A percentile compares a stretch with the other conserved stretches of the same genome.
Conservation (phyloP, 2,329 filamentous ascomycete species). For the Aspergillus awamori region DNA sequence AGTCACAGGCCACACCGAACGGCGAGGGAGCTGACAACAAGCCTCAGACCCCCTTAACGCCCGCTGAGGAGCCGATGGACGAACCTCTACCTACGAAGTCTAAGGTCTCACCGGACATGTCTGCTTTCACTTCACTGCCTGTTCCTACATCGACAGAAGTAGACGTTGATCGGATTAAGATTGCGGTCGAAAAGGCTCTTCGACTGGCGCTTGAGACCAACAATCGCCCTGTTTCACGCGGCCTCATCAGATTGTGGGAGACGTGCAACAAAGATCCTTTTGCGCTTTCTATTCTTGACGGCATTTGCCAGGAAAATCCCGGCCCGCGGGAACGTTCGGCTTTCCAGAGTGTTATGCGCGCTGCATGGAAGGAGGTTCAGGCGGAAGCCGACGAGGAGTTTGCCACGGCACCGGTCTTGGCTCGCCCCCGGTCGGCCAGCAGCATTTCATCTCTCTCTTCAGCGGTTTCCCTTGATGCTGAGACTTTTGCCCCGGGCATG, state of each 20-base stretch:
- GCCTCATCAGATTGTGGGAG: constrained; percentile 33
- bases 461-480: constrained; percentile 41
- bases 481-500: constrained; percentile 33
- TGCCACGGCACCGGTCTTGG: constrained; percentile 15
- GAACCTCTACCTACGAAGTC: constrained; percentile 15
- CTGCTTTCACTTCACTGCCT: constrained; percentile 24
- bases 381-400: constrained; percentile 5
- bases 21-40: constrained; percentile 18
- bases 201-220: constrained; percentile 31
- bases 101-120: constrained; percentile 20
- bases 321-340: constrained; percentile 28
- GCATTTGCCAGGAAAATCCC: constrained; percentile 32
- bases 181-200: constrained; percentile 32
- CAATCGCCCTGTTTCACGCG: constrained; percentile 33
- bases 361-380: constrained; percentile 27
- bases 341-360: constrained; percentile 37
- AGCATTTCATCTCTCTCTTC: constrained; percentile 46
- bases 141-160: constrained; percentile 28
- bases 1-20: constrained; percentile 30
- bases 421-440: constrained; percentile 28
- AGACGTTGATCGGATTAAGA: constrained; percentile 32
- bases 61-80: constrained; percentile 18
- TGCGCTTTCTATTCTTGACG: constrained; percentile 34
- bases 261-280: constrained; percentile 35
- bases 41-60: constrained; percentile 19